These are phyloP conservation scores for Barnettozyma populi DNA, from an alignment of 805 yeast species.

Conservation along the genomic window DNA sequence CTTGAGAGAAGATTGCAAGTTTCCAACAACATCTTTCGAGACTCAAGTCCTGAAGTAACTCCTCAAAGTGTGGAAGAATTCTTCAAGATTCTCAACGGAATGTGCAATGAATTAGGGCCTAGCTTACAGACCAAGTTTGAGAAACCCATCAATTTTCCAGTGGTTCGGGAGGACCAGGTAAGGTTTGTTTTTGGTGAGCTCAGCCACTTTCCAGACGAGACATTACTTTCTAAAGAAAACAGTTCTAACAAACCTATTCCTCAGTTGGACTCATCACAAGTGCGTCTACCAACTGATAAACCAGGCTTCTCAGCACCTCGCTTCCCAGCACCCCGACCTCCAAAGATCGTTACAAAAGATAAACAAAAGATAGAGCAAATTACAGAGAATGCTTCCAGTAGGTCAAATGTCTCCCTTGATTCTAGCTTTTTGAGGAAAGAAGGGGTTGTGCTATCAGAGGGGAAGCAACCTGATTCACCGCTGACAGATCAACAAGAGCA, in stretches of 20 bases:
- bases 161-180: not conserved
- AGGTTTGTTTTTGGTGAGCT: not conserved
- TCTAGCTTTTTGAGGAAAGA: no score
- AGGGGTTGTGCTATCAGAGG: no score
- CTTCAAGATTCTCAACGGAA: not conserved
- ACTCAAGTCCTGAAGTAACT: not conserved
- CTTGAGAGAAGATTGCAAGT: conserved; percentile 3
- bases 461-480: no score
- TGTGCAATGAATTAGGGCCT: not conserved
- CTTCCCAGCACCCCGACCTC: not conserved
- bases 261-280: not conserved
- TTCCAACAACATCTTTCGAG: conserved; percentile 13
- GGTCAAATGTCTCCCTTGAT: no score
- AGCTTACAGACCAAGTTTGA: not conserved
- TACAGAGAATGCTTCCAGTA: not conserved
- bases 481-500: no score
- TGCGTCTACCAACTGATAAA: not conserved
- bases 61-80: conserved; percentile 1
- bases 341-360: not conserved
- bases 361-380: not conserved
- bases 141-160: not conserved
- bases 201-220: not conserved
- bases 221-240: not conserved
- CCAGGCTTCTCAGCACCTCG: not conserved
- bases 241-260: not conserved